phyloP scores from a whole-genome alignment of 192 early-diverging fungal genomes.

The Backusella australiensis region DNA sequence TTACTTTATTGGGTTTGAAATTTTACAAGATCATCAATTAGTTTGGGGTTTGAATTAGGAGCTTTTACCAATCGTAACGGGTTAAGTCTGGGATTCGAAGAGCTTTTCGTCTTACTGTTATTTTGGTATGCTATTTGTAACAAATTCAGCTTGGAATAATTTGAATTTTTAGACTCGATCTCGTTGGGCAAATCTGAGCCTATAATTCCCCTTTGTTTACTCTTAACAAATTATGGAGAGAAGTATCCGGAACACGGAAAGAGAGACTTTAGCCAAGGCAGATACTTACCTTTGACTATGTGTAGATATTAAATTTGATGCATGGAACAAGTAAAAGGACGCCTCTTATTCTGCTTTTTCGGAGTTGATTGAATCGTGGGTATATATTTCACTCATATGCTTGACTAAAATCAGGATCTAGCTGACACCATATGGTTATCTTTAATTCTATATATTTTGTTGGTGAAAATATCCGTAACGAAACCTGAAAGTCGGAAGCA shows the following conservation, averaged over 20 bases:
- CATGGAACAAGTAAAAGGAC: neutral
- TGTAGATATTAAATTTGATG: neutral
- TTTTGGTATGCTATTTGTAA: neutral
- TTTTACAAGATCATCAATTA: neutral
- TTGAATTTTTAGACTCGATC: neutral
- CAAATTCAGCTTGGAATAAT: neutral
- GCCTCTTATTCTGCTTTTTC: neutral
- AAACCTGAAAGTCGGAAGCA: neutral
- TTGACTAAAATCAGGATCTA: neutral
- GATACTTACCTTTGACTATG: neutral
- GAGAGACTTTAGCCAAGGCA: neutral
- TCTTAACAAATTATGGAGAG: neutral
- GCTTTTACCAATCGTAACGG: too few species aligned
- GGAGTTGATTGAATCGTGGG: neutral
- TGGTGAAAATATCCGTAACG: neutral
- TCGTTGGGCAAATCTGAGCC: neutral
- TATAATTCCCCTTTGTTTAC: neutral
- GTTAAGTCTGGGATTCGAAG: too few species aligned
- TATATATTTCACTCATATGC: neutral
- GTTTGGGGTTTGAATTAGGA: too few species aligned
- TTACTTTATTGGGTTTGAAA: neutral
- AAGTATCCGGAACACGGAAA: neutral
- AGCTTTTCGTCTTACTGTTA: neutral
- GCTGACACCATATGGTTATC: neutral
- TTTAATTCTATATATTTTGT: neutral